Base-by-base conservation (phyloP, 306 rosid genomes). In the Cicer bijugum region DNA sequence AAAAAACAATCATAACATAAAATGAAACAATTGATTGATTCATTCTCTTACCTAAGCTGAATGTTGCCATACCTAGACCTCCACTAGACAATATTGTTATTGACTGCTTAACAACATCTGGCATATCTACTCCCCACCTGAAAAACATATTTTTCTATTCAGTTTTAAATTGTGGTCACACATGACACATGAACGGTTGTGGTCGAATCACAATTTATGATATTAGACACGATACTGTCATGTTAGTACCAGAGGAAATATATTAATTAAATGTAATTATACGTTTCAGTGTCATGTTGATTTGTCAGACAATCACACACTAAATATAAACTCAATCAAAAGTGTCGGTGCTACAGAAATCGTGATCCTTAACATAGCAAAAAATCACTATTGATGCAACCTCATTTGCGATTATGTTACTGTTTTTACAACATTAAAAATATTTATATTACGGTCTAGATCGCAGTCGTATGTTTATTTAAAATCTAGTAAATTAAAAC, bases 1-100 rank as follows among this genome's bases (percentile, higher is more conserved):
- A 28, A 28, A 28, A 28, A 28, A 3, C 35, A 28, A 28, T 28
- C 35, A 28, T 28, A 28, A 28, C 35, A 28, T 28, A 28, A 28
- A 28, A 28, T 28, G 35, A 28, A 3, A 28, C 35, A 28, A 3
- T 28, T 28, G 58, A 20, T 11, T 44, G 19, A 19, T 72, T 17
- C 57, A 50, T 43, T 57, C 66, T 73, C 84, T 44, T 88, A 93
- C 98, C 98, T 91, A 94, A 84, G 91, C 99, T 91, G 92, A 94
- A 91, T 79, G 88, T 88, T 28, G 99, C 97, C 99, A 91, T 94
- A 7, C 99, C 99, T 71, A 94, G 82, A 72, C 99, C 99, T 65
- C 99, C 99, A 69, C 76, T 78, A 46, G 96, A 79, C 46, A 94
- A 58, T 63, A 94, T 87, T 38, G 7, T 2, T 69, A 94, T 90